phyloP scores from a whole-genome alignment of 805 yeast genomes.

The Blastobotrys attinorum region DNA sequence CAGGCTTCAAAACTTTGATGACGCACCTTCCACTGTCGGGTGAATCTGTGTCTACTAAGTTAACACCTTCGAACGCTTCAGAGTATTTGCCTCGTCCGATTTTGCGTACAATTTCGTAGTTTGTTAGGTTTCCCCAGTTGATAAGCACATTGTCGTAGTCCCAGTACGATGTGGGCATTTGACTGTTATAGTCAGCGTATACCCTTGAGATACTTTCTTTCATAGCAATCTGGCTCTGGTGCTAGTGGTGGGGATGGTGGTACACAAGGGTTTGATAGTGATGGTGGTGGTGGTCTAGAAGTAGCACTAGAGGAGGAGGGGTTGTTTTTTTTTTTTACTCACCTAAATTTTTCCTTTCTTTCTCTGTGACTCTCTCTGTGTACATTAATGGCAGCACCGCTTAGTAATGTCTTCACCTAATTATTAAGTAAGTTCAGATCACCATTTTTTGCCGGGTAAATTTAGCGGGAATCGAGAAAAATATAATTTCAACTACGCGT shows the following conservation, averaged over 20 bases:
- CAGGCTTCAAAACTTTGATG: constrained; percentile 87
- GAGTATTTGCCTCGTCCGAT: constrained; percentile 92
- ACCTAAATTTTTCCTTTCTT: too few species aligned
- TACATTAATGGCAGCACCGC: too few species aligned
- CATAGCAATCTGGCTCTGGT: background rate
- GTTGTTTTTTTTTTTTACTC: too few species aligned
- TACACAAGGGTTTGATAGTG: background rate
- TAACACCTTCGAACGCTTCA: constrained; percentile 86
- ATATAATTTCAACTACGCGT: too few species aligned
- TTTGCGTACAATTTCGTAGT: constrained; percentile 72
- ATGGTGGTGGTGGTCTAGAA: constrained; percentile 1
- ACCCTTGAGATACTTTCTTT: constrained; percentile 45
- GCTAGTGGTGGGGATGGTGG: too few species aligned
- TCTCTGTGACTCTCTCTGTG: too few species aligned
- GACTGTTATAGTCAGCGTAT: constrained; percentile 65
- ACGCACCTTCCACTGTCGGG: constrained; percentile 62
- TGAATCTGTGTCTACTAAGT: constrained; percentile 34
- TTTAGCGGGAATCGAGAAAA: too few species aligned
- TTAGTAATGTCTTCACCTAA: too few species aligned
- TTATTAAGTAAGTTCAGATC: too few species aligned
- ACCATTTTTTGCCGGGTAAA: too few species aligned
- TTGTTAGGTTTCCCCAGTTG: constrained; percentile 50
- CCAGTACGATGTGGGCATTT: constrained; percentile 70
- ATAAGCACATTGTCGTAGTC: constrained; percentile 37
- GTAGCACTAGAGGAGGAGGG: too few species aligned